Percentiles rank a stretch among this genome's conserved stretches.
These are phyloP conservation scores for Yamadazyma kanchanaburiensis DNA, from an alignment of 1,139 yeast genomes.

Conservation along the genomic window DNA sequence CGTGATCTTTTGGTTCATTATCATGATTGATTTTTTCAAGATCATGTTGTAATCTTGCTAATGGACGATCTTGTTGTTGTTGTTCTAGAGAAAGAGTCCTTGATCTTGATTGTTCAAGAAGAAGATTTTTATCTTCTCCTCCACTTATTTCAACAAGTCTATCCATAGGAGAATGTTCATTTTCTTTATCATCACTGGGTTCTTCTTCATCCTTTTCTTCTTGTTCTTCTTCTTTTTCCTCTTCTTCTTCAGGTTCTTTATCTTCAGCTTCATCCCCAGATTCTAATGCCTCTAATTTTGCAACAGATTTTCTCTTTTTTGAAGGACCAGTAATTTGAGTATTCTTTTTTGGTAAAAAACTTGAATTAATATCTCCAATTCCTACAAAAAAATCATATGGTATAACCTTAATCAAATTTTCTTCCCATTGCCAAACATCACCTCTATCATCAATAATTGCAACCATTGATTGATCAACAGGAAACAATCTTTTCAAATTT, in stretches of 20 bases:
- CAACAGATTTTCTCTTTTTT: constrained; percentile 56
- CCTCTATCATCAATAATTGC: constrained; percentile 97
- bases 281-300: constrained; percentile 39
- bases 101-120: constrained; percentile 53
- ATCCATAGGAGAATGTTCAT: constrained; percentile 38
- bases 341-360: constrained; percentile 79
- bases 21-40: constrained; percentile 54
- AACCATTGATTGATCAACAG: constrained; percentile 95
- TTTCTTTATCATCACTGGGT: constrained; percentile 8
- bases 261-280: constrained; percentile 12
- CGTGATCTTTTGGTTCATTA: constrained; percentile 9
- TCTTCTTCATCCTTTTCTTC: constrained; percentile 5
- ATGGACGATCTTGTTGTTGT: constrained; percentile 72
- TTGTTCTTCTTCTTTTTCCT: constrained; percentile 9
- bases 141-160: constrained; percentile 47
- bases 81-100: constrained; percentile 59
- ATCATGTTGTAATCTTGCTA: constrained; percentile 78
- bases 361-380: constrained; percentile 94
- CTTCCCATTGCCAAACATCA: constrained; percentile 98
- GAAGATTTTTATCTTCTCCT: constrained; percentile 42
- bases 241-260: constrained; percentile 13
- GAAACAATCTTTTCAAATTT: constrained; percentile 82
- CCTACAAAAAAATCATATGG: constrained; percentile 97
- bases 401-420: constrained; percentile 83
- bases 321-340: constrained; percentile 70